Base-by-base conservation (phyloP, 2,329 filamentous ascomycete species). In the Apiospora koreana region DNA sequence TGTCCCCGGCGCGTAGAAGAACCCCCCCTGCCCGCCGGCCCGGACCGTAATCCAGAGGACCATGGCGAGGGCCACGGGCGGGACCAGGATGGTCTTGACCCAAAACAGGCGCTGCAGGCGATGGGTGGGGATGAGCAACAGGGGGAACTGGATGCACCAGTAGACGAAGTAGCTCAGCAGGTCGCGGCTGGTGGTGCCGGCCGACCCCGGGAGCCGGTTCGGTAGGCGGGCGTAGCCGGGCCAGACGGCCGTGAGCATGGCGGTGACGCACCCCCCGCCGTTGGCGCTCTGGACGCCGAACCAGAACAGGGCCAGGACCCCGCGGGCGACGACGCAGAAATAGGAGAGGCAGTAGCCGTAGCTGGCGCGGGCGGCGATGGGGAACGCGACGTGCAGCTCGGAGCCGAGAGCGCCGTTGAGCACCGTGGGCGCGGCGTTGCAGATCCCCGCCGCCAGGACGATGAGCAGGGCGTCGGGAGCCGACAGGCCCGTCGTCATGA, bases 131-230 rank as follows among this genome's bases (percentile, higher is more conserved):
- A 90, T 88, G 69, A 88, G 79, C 10, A 90, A 77, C 54, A 90
- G 79, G 72, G 80, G 87, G 16, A 89, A 78, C 74, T 88, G 87
- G 1, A 87, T 75, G 0, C 85, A 76, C 86, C 86, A 89, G 76
- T 88, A 89, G n/a, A 91, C 74, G 71, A 91, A 86, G 73, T 88
- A 88, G 43, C 82, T 83, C 35, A 88, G 76, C 83, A 91, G 83
- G 16, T 86, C 86, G 70, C 87, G 83, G 2, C 85, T 88, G 2
- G 85, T 86, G 58, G 89, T 88, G 23, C 88, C 88, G 41, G 85
- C 83, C 4, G 76, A 80, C 1, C 77, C 80, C 0, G 87, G 84
- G 5, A 91, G 83, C 35, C 81, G 79, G 73, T 91, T 91, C 0
- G 83, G 81, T 14, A 90, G 81, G 0, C 81, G 80, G 1, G 83